A percentile compares a stretch with the other conserved stretches of the same genome.
phyloP scores from a whole-genome alignment of 75 land plant species.

The Picea sitchensis region DNA sequence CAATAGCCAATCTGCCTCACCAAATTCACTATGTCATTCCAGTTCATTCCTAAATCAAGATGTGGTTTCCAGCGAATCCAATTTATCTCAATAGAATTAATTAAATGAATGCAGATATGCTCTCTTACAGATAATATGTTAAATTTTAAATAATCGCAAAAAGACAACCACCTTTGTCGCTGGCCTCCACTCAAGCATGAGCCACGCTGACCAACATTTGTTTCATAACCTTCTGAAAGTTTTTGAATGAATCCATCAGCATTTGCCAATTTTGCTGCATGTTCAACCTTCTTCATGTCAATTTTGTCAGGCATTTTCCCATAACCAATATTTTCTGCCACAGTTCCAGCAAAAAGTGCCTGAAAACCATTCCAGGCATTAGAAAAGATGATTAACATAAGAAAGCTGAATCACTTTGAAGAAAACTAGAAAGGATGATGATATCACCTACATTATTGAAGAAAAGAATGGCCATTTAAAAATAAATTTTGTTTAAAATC shows the following conservation, averaged over 20 bases:
- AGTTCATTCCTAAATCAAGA: not conserved
- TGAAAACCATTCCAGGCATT: slow-evolving; percentile 21
- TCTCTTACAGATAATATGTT: not conserved
- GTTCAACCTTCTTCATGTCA: slow-evolving; percentile 67
- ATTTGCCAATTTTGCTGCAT: slow-evolving; percentile 79
- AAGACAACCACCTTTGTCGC: slow-evolving; percentile 69
- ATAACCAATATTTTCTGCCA: slow-evolving; percentile 95
- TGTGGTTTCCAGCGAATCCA: not conserved
- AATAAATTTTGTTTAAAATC: no score
- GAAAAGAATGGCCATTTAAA: no score
- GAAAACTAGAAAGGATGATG: not conserved
- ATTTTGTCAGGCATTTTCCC: slow-evolving; percentile 50
- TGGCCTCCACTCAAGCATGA: slow-evolving; percentile 93
- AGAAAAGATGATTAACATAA: slow-evolving; percentile 4
- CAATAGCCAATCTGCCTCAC: slow-evolving; percentile 76
- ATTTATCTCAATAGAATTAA: not conserved
- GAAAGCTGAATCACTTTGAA: not conserved
- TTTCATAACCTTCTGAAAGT: slow-evolving; percentile 75
- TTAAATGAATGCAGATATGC: not conserved
- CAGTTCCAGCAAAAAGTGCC: slow-evolving; percentile 88
- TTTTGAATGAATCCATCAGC: slow-evolving; percentile 78
- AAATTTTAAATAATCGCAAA: not conserved
- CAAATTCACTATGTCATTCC: not conserved
- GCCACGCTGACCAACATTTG: slow-evolving; percentile 77
- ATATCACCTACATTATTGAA: no score